A percentile compares a stretch with the other conserved stretches of the same genome.
Evolutionary conservation across 2,329 filamentous ascomycete genomes (phyloP).

Genomic region (Microcera coccophila): DNA sequence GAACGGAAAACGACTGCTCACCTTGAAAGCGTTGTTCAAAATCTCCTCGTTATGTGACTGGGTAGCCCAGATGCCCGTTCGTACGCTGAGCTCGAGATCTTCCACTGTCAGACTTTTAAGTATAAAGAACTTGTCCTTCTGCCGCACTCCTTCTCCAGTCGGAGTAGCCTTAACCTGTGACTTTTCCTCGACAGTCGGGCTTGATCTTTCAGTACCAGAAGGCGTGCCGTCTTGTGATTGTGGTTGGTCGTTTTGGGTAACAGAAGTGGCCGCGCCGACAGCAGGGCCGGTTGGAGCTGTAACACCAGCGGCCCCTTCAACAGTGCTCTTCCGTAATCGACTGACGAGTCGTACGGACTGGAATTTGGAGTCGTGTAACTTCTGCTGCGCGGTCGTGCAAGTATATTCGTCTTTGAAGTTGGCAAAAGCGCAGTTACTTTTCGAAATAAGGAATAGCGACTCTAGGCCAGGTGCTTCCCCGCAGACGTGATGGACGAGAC

Average conservation of each 20-base stretch:
- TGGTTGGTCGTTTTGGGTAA: slow-evolving; percentile 12
- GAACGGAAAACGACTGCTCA: slow-evolving; percentile 35
- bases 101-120: slow-evolving; percentile 90
- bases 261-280: slow-evolving; percentile 32
- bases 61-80: slow-evolving; percentile 87
- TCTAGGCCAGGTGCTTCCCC: slow-evolving; percentile 74
- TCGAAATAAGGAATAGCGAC: slow-evolving; percentile 89
- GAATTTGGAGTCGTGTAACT: slow-evolving; percentile 88
- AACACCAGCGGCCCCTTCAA: slow-evolving; percentile 43
- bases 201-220: slow-evolving; percentile 3
- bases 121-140: slow-evolving; percentile 79
- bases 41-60: slow-evolving; percentile 88
- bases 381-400: slow-evolving; percentile 71
- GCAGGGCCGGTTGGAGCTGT: slow-evolving; percentile 55
- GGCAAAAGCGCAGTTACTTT: slow-evolving; percentile 95
- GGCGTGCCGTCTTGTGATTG: slow-evolving; percentile 12
- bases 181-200: slow-evolving; percentile 6
- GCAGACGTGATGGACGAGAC: slow-evolving; percentile 87
- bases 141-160: slow-evolving; percentile 14
- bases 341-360: slow-evolving; percentile 83
- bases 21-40: slow-evolving; percentile 79
- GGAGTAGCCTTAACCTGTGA: background rate
- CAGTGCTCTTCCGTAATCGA: slow-evolving; percentile 61
- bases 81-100: slow-evolving; percentile 83
- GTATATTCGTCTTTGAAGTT: slow-evolving; percentile 82